Conservation (phyloP, 176 grass and related monocot species). For the Coix lacrymajobi region DNA sequence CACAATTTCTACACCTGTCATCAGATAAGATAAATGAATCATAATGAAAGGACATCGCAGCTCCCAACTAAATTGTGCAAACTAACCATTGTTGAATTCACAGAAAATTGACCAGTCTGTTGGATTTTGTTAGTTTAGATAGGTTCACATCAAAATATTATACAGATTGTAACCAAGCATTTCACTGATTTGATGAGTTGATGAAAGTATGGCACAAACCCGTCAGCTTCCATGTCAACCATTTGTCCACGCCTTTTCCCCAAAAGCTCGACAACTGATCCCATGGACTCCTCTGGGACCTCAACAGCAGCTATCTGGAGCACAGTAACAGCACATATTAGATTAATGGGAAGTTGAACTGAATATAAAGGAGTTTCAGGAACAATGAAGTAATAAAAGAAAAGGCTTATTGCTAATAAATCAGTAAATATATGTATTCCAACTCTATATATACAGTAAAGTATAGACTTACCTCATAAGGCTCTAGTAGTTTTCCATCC, state of each 20-base stretch:
- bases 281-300: conserved; percentile 86
- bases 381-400: conserved; percentile 1
- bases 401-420: neutral
- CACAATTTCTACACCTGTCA: neutral
- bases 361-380: conserved; percentile 25
- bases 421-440: neutral
- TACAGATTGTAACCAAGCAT: neutral
- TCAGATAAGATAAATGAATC: neutral
- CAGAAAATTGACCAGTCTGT: neutral
- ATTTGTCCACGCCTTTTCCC: conserved; percentile 92
- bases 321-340: conserved; percentile 25
- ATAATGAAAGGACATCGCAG: neutral
- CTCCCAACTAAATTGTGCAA: neutral
- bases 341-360: conserved; percentile 2
- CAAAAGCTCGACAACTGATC: conserved; percentile 87
- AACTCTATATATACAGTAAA: neutral
- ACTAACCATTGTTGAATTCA: neutral
- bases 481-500: conserved; percentile 69
- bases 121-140: neutral
- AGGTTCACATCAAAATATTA: neutral
- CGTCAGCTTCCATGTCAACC: conserved; percentile 86
- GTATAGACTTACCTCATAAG: conserved; percentile 69
- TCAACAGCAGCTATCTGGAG: conserved; percentile 92
- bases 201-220: conserved; percentile 44
- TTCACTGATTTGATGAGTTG: neutral